Evolutionary conservation across 768 basidiomycete genomes (phyloP).

Genomic region (Boletus bicolor): DNA sequence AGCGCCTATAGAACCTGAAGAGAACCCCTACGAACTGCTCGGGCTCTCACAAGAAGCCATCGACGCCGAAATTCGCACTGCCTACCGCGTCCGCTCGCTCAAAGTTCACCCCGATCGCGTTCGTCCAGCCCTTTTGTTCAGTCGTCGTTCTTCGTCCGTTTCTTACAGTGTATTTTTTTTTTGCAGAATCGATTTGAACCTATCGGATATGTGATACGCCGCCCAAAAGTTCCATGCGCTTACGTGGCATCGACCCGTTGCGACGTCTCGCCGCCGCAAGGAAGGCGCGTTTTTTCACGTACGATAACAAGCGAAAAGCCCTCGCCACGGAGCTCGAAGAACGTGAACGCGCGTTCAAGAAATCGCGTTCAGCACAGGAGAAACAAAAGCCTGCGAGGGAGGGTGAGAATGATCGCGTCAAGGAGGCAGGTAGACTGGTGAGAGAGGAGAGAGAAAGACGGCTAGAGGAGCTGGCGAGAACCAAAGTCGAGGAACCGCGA

Average conservation of each 20-base stretch:
- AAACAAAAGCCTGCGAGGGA: slow-evolving; percentile 52
- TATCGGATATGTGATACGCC: slow-evolving; percentile 17
- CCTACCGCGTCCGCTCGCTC: slow-evolving; percentile 74
- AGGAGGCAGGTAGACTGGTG: slow-evolving; percentile 67
- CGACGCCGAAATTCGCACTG: slow-evolving; percentile 75
- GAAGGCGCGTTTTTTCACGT: slow-evolving; percentile 64
- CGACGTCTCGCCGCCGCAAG: slow-evolving; percentile 68
- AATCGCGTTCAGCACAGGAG: slow-evolving; percentile 58
- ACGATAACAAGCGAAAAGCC: slow-evolving; percentile 69
- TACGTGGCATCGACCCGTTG: slow-evolving; percentile 77
- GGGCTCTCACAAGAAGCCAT: slow-evolving; percentile 59
- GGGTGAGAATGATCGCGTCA: slow-evolving; percentile 67
- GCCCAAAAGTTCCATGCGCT: slow-evolving; percentile 83
- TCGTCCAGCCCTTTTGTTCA: slow-evolving; percentile 35
- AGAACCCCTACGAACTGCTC: slow-evolving; percentile 73
- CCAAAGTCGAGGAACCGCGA: slow-evolving; percentile 27
- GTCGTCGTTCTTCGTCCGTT: slow-evolving; percentile 12
- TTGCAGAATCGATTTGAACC: not conserved
- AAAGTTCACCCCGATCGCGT: slow-evolving; percentile 89
- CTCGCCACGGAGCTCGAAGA: slow-evolving; percentile 78
- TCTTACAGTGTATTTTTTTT: not conserved
- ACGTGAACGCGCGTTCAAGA: slow-evolving; percentile 74
- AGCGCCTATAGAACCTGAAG: slow-evolving; percentile 47
- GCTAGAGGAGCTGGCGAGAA: slow-evolving; percentile 41
- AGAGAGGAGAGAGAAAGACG: slow-evolving; percentile 65